Base-by-base conservation (phyloP, 2,329 filamentous ascomycete species). In the Colletotrichum zoysiae region DNA sequence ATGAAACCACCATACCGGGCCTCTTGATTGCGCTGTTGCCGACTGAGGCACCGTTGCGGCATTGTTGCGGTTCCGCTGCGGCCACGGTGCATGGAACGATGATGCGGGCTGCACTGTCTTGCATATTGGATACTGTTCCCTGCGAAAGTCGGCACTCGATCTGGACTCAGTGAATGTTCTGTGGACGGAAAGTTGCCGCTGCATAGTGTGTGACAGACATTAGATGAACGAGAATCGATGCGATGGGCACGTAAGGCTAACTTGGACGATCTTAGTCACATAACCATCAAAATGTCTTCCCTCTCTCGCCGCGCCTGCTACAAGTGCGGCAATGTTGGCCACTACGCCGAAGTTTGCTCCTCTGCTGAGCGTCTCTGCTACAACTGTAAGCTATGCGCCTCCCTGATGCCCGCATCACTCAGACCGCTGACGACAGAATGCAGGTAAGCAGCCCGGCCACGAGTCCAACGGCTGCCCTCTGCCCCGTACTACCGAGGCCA, bases 301-400 rank as follows among this genome's bases (percentile, higher is more conserved):
- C 88, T 95, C 78, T 93, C 92, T 81, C 92, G 93, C 84, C 92
- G 93, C 84, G 92, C 92, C 78, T 95, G 93, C 88, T 93, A 93
- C 87, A 93, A 92, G 83, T 92, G 90, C 85, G 93, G 93, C 86
- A 94, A 95, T 79, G 92, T 95, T 82, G 92, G 92, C 82, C 92
- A 95, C 82, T 91, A 90, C 76, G 87, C 86, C 81, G 95, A 98
- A 89, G 95, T 97, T 77, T 99, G 96, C 92, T 96, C 95, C 74
- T 98, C 95, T 73, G 93, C 95, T 73, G 95, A 99, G 89, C 94
- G 96, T 81, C 93, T 99, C 80, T 99, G 96, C 92, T 99, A 99
- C 87, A 99, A 99, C 89, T 99, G 96, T 95, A 87, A 83, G 92
- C 85, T 30, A 12, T 30, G n/a, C 20, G 14, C 55, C 42, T 23